These are phyloP conservation scores for Herpetomonas tarakana DNA, from an alignment of 208 protist species.

Conservation along the genomic window DNA sequence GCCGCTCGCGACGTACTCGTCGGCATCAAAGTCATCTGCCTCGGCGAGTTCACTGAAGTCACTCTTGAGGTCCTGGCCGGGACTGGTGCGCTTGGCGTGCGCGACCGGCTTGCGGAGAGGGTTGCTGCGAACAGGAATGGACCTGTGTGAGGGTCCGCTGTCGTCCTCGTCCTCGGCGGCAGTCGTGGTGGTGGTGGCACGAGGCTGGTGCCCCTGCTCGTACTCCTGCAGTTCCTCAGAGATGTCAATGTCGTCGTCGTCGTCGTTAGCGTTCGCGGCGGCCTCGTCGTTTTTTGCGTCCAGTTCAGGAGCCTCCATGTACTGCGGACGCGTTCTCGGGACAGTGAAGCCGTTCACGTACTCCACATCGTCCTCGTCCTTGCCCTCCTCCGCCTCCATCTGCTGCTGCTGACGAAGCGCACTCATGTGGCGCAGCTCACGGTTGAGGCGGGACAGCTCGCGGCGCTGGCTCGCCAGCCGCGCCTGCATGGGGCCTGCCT, in stretches of 20 bases:
- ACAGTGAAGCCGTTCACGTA: conserved; percentile 16
- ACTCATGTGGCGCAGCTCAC: conserved; percentile 58
- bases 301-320: conserved; percentile 46
- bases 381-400: conserved; percentile 6
- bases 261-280: conserved; percentile 24
- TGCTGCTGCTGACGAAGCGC: conserved; percentile 23
- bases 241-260: conserved; percentile 35
- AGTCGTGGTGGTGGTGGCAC: conserved; percentile 13
- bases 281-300: conserved; percentile 36
- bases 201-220: conserved; percentile 25
- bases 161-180: conserved; percentile 9
- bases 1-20: conserved; percentile 3
- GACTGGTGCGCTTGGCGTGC: background rate
- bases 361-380: conserved; percentile 2
- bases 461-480: conserved; percentile 43
- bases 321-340: conserved; percentile 23
- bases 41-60: background rate
- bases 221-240: conserved; percentile 26
- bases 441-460: conserved; percentile 48
- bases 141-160: background rate
- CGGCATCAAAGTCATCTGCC: background rate
- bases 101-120: no score
- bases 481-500: conserved; percentile 53
- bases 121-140: no score
- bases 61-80: background rate